These are phyloP conservation scores for Jamesozyma hellenica DNA, from an alignment of 805 yeast genomes.

Conservation along the genomic window DNA sequence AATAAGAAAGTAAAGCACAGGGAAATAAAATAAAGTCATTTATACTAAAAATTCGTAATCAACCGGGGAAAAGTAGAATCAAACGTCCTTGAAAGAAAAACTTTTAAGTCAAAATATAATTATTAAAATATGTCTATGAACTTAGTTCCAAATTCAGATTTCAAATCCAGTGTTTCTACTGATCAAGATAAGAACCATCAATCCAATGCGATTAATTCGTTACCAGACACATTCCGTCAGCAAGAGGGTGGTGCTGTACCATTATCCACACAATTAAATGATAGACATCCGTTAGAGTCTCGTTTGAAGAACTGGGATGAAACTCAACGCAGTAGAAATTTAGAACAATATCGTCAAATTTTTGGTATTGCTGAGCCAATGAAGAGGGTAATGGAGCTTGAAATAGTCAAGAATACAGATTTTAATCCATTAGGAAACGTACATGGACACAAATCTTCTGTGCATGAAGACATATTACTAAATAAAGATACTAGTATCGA, in stretches of 20 bases:
- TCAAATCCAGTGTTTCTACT: slow-evolving; percentile 40
- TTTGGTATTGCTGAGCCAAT: slow-evolving; percentile 94
- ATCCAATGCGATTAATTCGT: slow-evolving; percentile 58
- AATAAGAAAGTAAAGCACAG: no score
- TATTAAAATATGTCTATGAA: slow-evolving; percentile 22
- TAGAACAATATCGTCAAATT: slow-evolving; percentile 71
- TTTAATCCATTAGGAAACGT: slow-evolving; percentile 53
- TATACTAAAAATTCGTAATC: no score
- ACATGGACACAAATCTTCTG: slow-evolving; percentile 16
- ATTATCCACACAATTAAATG: slow-evolving; percentile 49
- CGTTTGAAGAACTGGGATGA: slow-evolving; percentile 73
- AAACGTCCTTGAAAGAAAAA: no score
- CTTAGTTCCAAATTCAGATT: slow-evolving; percentile 46
- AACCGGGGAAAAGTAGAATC: no score
- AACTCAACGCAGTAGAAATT: slow-evolving; percentile 54
- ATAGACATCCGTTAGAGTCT: slow-evolving; percentile 77
- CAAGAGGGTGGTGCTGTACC: slow-evolving; percentile 52
- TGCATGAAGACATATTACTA: slow-evolving; percentile 69
- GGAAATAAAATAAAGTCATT: no score
- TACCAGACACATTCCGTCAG: slow-evolving; percentile 59
- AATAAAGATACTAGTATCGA: slow-evolving; percentile 71
- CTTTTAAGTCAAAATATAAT: no score
- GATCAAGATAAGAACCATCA: slow-evolving; percentile 39
- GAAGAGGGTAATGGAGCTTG: slow-evolving; percentile 79
- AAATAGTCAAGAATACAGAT: slow-evolving; percentile 59